Base-by-base conservation (phyloP, 805 yeast genomes). In the Kuraishia floccosa region DNA sequence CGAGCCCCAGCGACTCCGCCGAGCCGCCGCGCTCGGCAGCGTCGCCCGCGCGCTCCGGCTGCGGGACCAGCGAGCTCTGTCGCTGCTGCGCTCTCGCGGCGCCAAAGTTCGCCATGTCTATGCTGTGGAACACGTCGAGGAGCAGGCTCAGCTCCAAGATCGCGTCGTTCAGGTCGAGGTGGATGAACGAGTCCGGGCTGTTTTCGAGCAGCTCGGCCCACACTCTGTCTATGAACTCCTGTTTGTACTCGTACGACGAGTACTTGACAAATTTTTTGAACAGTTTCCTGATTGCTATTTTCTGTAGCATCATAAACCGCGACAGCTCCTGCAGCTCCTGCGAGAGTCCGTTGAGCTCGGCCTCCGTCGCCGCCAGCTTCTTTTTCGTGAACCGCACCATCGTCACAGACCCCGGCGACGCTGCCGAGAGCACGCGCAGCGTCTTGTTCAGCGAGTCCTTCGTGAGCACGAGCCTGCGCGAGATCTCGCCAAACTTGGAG, bases 261-360 rank as follows among this genome's bases (percentile, higher is more conserved):
- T 71, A 60, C 44, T 71, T 71, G 28, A 58, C 30, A 36, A 68
- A 78, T 48, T 84, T 83, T 55, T 84, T 83, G 43, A 83, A 60
- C 30, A 83, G 64, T 54, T 83, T 83, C 38, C 76, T 63, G 30
- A 80, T 62, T 5, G 75, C 93, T 3, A 84, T 74, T 44, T 76
- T 75, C 46, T 83, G 94, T 6, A 82, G 65, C 15, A 76, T 56
- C 11, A 81, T 69, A 46, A 78, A 83, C 38, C 84, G 63, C n/a
- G 82, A 65, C 28, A 83, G 55, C 37, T 76, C 68, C 42, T 77
- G 82, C 17, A 80, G 56, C 28, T 72, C 76, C 12, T 43, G 56
- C 34, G 65, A 68, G 27, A 63, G 65, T 38, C 39, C 55, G 30
- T 45, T 60, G 46, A 56, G 60, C 45, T 58, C 72, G 31, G 42